These are phyloP conservation scores for Xeromyces bisporus DNA, from an alignment of 495 filamentous ascomycete genomes.

Conservation along the genomic window DNA sequence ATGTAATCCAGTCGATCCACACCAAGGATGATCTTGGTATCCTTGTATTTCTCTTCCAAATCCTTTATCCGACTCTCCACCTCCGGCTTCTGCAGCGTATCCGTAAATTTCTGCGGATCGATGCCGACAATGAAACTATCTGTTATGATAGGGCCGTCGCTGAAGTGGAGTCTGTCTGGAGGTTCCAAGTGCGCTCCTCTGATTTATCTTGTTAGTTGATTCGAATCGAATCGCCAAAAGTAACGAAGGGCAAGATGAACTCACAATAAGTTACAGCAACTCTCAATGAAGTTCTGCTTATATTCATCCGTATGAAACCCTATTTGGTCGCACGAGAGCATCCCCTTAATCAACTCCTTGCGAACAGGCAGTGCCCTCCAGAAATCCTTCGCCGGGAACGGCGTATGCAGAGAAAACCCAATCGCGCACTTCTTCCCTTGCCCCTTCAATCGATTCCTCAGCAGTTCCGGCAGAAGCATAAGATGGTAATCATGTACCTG, in stretches of 20 bases:
- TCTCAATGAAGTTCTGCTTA: constrained; percentile 72
- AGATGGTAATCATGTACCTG: constrained; percentile 96
- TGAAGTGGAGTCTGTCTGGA: constrained; percentile 59
- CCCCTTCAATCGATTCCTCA: constrained; percentile 58
- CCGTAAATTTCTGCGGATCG: constrained; percentile 76
- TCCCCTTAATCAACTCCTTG: constrained; percentile 60
- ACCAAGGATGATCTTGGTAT: constrained; percentile 77
- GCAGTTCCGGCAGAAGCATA: constrained; percentile 75
- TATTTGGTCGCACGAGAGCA: constrained; percentile 71
- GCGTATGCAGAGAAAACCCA: constrained; percentile 89
- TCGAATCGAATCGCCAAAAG: too few relatives aligned
- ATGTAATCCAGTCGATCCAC: constrained; percentile 91
- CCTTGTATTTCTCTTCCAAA: constrained; percentile 67
- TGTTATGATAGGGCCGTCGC: constrained; percentile 54
- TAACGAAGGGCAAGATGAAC: too few relatives aligned
- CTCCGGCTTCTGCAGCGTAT: constrained; percentile 51
- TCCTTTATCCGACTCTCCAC: constrained; percentile 64
- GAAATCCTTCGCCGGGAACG: constrained; percentile 85
- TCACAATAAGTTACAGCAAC: constrained; percentile 66
- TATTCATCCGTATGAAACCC: constrained; percentile 97
- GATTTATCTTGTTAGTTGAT: too few relatives aligned
- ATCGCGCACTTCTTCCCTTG: constrained; percentile 65
- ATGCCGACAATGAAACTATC: constrained; percentile 88
- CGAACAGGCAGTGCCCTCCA: constrained; percentile 80
- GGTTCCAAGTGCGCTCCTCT: constrained; percentile 11